phyloP scores from a whole-genome alignment of 2,329 filamentous ascomycete species.

The Cryphonectria carpinicola region DNA sequence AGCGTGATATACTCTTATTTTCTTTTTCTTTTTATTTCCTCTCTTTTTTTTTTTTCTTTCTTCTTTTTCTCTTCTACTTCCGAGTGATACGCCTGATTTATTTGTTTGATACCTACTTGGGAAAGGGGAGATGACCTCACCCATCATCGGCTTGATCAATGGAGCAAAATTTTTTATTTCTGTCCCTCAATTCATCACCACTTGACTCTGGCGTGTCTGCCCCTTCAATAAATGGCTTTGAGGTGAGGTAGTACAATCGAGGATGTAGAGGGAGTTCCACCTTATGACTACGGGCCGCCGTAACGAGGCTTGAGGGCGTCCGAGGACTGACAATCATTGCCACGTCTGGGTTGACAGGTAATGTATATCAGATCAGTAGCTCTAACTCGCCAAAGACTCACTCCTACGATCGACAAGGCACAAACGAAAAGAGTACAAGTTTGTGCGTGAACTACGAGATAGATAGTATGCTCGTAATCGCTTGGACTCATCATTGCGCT shows the following conservation, averaged over 20 bases:
- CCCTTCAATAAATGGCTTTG: not conserved
- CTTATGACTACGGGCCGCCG: not conserved
- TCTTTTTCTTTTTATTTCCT: not conserved
- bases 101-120: conserved; percentile 16
- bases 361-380: not conserved
- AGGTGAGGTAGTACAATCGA: not conserved
- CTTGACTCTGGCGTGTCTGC: not conserved
- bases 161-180: not conserved
- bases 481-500: conserved; percentile 2
- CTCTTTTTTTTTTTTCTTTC: not conserved
- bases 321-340: not conserved
- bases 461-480: not conserved
- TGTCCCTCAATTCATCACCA: not conserved
- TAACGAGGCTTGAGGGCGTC: not conserved
- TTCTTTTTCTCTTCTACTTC: not conserved
- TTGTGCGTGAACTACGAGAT: not conserved
- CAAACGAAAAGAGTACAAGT: not conserved
- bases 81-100: conserved; percentile 8
- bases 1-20: not conserved
- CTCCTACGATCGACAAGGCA: too few species aligned
- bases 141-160: conserved; percentile 6
- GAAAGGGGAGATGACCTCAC: not conserved
- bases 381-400: not conserved
- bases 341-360: not conserved
- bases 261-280: not conserved